A percentile compares a stretch with the other conserved stretches of the same genome.
These are phyloP conservation scores for Aspergillus brasiliensis DNA, from an alignment of 2,329 filamentous ascomycete genomes.

Conservation along the genomic window DNA sequence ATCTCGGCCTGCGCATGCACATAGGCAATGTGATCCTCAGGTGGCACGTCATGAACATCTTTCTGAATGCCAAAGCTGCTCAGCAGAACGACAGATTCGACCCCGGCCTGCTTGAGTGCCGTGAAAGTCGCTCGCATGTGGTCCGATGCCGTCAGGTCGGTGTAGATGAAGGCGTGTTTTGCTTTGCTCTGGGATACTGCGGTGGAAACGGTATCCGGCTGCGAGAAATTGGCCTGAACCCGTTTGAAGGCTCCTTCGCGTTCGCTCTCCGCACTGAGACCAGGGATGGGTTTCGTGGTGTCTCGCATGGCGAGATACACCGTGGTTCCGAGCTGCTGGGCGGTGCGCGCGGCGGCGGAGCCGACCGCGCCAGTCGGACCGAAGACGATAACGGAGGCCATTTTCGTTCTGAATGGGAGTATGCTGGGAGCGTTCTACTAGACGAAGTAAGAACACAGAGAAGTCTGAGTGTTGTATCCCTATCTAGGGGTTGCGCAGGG, in stretches of 20 bases:
- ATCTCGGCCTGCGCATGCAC: slow-evolving; percentile 51
- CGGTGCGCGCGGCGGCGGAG: slow-evolving; percentile 42
- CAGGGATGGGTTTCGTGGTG: slow-evolving; percentile 45
- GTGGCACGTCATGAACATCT: slow-evolving; percentile 29
- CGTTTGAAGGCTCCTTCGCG: slow-evolving; percentile 36
- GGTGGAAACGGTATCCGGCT: slow-evolving; percentile 42
- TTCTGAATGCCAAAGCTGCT: slow-evolving; percentile 43
- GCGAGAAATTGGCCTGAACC: slow-evolving; percentile 49
- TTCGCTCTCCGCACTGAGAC: slow-evolving; percentile 33
- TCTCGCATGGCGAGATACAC: slow-evolving; percentile 55
- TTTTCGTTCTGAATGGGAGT: neutral
- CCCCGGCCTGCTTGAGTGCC: slow-evolving; percentile 49
- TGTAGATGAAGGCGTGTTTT: slow-evolving; percentile 54
- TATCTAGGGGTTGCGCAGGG: no score
- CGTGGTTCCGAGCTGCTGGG: slow-evolving; percentile 44
- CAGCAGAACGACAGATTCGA: slow-evolving; percentile 52
- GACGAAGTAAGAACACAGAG: no score
- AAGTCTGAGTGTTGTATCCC: no score
- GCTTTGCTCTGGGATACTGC: slow-evolving; percentile 47
- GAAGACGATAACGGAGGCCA: slow-evolving; percentile 47
- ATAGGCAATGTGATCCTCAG: slow-evolving; percentile 40
- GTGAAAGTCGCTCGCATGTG: slow-evolving; percentile 44
- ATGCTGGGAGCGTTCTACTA: no score
- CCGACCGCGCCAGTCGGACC: slow-evolving; percentile 54
- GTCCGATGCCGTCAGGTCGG: slow-evolving; percentile 34